Percentiles rank a stretch among this genome's conserved stretches.
Evolutionary conservation across 1,284 basidiomycete species (phyloP).

Genomic region (Erythrobasidium hasegawianum): DNA sequence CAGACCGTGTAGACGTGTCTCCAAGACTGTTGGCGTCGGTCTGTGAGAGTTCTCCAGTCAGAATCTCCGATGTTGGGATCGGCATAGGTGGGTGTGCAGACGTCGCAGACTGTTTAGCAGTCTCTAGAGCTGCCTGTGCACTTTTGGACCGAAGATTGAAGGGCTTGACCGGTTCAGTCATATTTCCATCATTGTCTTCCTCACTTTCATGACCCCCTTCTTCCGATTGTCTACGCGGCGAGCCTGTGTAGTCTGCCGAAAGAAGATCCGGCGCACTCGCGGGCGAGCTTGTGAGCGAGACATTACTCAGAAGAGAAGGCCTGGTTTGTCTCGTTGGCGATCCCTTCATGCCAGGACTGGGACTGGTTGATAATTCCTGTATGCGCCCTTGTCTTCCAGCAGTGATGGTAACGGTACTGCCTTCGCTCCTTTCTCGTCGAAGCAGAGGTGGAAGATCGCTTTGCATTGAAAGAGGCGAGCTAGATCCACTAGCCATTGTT

Average conservation of each 20-base stretch:
- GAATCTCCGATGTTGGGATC: neutral
- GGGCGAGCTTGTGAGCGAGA: neutral
- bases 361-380: neutral
- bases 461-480: neutral
- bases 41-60: neutral
- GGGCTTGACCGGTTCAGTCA: constrained; percentile 2
- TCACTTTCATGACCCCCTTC: neutral
- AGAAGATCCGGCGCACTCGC: neutral
- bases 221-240: too few species aligned
- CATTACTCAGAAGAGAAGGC: neutral
- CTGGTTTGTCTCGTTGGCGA: neutral
- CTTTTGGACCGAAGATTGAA: neutral
- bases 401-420: neutral
- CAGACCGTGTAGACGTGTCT: neutral
- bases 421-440: neutral
- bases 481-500: neutral
- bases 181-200: neutral
- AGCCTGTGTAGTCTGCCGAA: too few species aligned
- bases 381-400: neutral
- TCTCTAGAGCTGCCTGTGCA: neutral
- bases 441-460: neutral
- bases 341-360: neutral
- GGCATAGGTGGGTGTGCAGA: neutral
- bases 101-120: neutral
- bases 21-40: neutral